These are phyloP conservation scores for Lablab purpureus DNA, from an alignment of 306 rosid species.

Conservation along the genomic window DNA sequence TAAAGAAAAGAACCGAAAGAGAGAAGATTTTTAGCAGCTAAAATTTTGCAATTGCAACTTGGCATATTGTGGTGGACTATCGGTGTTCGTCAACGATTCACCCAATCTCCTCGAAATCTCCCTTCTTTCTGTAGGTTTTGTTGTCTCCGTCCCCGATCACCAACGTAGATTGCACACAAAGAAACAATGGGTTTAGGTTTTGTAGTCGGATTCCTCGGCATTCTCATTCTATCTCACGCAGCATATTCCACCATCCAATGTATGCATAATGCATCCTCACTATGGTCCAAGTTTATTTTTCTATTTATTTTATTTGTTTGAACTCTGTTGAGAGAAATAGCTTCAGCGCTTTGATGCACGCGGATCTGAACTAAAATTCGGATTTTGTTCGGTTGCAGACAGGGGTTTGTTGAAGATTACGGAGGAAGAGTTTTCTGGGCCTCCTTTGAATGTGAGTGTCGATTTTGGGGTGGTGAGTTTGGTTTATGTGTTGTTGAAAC, in stretches of 20 bases:
- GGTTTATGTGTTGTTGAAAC: not conserved
- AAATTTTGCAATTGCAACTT: not conserved
- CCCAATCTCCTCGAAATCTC: not conserved
- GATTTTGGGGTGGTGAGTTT: slow-evolving; percentile 2
- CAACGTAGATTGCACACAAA: slow-evolving; percentile 36
- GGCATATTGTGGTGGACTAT: not conserved
- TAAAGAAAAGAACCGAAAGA: no score
- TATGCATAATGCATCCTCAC: slow-evolving; percentile 33
- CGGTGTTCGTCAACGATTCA: not conserved
- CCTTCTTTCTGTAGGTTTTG: not conserved
- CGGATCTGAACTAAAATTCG: slow-evolving; percentile 20
- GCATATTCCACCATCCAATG: slow-evolving; percentile 84
- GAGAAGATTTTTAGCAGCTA: no score
- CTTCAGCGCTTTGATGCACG: not conserved
- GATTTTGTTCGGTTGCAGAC: slow-evolving; percentile 61
- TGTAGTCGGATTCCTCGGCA: slow-evolving; percentile 66
- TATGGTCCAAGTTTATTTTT: not conserved
- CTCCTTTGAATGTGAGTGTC: slow-evolving; percentile 70
- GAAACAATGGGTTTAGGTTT: slow-evolving; percentile 63
- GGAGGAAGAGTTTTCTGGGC: slow-evolving; percentile 88
- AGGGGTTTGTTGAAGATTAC: slow-evolving; percentile 84
- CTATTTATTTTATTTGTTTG: not conserved
- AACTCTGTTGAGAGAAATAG: not conserved
- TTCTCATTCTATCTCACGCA: slow-evolving; percentile 71
- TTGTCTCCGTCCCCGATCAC: slow-evolving; percentile 3